Evolutionary conservation across 1,284 basidiomycete genomes (phyloP).

Genomic region (Dichomitus squalens): DNA sequence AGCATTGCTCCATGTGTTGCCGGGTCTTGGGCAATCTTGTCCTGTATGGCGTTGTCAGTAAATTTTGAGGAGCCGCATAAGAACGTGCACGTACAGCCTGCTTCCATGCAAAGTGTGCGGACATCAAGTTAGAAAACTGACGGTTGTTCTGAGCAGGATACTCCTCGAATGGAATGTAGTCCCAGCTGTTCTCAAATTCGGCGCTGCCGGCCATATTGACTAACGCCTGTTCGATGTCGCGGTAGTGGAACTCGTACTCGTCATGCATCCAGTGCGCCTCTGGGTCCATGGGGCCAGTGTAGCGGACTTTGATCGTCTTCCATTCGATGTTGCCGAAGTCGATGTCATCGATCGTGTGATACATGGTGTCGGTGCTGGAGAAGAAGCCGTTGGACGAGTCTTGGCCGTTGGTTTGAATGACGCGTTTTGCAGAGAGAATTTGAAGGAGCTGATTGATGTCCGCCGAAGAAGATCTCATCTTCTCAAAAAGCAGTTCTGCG

Average conservation of each 20-base stretch:
- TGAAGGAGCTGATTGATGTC: background rate
- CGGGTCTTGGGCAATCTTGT: conserved; percentile 12
- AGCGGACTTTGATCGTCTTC: background rate
- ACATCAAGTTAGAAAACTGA: background rate
- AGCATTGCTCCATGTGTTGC: conserved; percentile 17
- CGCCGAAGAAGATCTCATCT: background rate
- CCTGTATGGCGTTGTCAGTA: background rate
- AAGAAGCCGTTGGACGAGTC: background rate
- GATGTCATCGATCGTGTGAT: background rate
- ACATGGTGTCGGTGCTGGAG: background rate
- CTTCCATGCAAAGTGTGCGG: background rate
- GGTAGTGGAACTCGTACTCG: background rate
- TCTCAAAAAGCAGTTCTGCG: background rate
- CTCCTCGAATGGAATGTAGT: background rate
- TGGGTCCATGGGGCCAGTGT: background rate
- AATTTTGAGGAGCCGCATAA: conserved; percentile 12
- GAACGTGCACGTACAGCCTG: background rate
- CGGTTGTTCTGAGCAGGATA: background rate
- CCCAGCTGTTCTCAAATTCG: background rate
- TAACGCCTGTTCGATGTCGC: too few species aligned
- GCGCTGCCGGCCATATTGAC: conserved; percentile 8
- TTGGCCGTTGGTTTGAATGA: background rate
- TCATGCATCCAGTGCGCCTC: background rate
- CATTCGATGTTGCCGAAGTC: background rate
- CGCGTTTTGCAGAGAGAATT: background rate